Percentiles rank a stretch among this genome's conserved stretches.
phyloP scores from a whole-genome alignment of 129 eudicot genomes.

The Tagetes erecta region DNA sequence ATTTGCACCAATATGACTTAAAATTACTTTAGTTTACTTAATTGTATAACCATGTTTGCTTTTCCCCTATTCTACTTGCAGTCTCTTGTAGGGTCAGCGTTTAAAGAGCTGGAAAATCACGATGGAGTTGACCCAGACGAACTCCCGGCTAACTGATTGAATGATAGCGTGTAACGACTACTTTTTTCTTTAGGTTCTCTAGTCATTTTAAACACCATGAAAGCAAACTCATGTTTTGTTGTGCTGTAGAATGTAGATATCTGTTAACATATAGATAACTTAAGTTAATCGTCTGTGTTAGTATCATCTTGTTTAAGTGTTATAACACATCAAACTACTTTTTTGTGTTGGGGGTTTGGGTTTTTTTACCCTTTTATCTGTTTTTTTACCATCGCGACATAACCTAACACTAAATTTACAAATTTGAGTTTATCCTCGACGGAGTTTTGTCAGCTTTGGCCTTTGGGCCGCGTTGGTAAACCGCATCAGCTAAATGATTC shows the following conservation, averaged over 20 bases:
- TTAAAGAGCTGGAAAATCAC: conserved; percentile 43
- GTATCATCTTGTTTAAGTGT: background rate
- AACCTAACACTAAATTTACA: background rate
- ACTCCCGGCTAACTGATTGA: conserved; percentile 20
- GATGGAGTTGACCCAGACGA: conserved; percentile 38
- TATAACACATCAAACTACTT: background rate
- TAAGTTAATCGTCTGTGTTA: background rate
- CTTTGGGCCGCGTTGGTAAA: no score
- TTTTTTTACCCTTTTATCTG: no score
- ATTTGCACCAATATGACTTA: background rate
- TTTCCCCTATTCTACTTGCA: conserved; percentile 34
- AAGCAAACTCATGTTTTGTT: conserved; percentile 23
- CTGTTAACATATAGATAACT: conserved; percentile 9
- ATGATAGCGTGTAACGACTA: conserved; percentile 14
- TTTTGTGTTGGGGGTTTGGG: background rate
- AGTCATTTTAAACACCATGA: conserved; percentile 24
- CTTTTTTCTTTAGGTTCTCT: conserved; percentile 21
- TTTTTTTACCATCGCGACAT: no score
- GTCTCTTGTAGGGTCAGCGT: conserved; percentile 59
- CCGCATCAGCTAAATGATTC: no score
- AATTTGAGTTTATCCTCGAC: background rate
- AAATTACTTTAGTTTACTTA: background rate
- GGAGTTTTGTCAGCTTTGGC: no score
- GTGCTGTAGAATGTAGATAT: conserved; percentile 36
- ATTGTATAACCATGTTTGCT: conserved; percentile 1